phyloP scores from a whole-genome alignment of 192 early-diverging fungal species.

The Coemansia sp. region DNA sequence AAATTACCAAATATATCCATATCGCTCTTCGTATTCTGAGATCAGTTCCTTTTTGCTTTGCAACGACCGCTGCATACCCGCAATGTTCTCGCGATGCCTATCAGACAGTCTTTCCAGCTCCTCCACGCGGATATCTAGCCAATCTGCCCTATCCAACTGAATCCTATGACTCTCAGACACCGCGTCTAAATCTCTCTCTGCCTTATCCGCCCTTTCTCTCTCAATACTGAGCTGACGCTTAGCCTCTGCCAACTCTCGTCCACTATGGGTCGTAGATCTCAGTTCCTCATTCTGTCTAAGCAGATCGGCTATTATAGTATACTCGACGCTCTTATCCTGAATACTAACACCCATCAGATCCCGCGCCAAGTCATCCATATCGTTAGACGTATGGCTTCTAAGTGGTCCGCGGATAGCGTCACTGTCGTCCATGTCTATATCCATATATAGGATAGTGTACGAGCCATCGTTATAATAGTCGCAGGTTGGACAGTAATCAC shows the following conservation, averaged over 20 bases:
- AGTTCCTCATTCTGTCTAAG: not conserved
- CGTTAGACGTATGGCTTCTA: not conserved
- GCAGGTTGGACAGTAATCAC: conserved; percentile 14
- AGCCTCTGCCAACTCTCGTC: not conserved
- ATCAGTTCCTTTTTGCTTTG: conserved; percentile 16
- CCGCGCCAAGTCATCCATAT: not conserved
- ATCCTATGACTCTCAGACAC: not conserved
- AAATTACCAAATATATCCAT: not conserved
- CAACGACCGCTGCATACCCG: conserved; percentile 15
- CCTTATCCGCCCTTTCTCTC: not conserved
- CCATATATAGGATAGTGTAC: not conserved
- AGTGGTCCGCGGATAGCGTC: not conserved
- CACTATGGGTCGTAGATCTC: not conserved
- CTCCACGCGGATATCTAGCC: not conserved
- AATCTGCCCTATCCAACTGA: not conserved
- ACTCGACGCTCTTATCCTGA: not conserved
- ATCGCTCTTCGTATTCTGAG: not conserved
- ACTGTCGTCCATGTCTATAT: conserved; percentile 4
- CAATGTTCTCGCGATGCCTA: conserved; percentile 17
- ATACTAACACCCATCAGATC: not conserved
- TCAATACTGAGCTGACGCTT: not conserved
- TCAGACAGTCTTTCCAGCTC: conserved; percentile 11
- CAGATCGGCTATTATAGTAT: not conserved
- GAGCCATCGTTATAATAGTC: not conserved
- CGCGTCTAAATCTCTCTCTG: not conserved